phyloP scores from a whole-genome alignment of 257 asterid species.

The Ligustrum vulgare region DNA sequence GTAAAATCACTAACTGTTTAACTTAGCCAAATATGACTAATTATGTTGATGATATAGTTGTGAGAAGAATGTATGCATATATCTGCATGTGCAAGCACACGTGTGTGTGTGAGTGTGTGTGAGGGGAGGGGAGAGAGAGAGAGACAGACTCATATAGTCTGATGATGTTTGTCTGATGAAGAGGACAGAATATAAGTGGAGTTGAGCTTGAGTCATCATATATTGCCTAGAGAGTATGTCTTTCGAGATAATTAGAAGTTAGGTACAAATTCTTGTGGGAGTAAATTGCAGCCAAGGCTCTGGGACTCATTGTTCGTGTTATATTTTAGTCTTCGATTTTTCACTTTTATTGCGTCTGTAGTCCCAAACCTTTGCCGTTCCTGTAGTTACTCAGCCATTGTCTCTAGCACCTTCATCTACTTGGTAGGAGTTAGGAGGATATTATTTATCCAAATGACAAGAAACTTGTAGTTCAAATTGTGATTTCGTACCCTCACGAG shows the following conservation, averaged over 20 bases:
- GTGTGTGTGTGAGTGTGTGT: slow-evolving; percentile 28
- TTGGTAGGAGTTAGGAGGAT: too few species aligned
- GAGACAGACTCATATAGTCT: background rate
- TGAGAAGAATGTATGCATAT: background rate
- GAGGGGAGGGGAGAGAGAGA: background rate
- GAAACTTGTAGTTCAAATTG: background rate
- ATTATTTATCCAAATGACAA: background rate
- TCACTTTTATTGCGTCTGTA: too few species aligned
- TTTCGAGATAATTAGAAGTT: background rate
- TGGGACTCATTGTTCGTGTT: background rate
- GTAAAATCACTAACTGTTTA: background rate
- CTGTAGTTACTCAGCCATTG: too few species aligned
- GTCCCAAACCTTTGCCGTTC: too few species aligned
- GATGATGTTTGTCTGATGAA: slow-evolving; percentile 11
- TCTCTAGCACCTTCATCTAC: too few species aligned
- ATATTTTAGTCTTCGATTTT: background rate
- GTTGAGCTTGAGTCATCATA: slow-evolving; percentile 19
- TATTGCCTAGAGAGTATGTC: slow-evolving; percentile 36
- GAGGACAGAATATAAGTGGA: slow-evolving; percentile 22
- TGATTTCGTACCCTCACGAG: background rate
- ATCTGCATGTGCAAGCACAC: slow-evolving; percentile 4
- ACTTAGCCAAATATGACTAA: background rate
- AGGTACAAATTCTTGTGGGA: background rate
- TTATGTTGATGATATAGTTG: background rate
- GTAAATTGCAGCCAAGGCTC: background rate